Base-by-base conservation (phyloP, 177 flowering plant species). In the Vitis hybrid region DNA sequence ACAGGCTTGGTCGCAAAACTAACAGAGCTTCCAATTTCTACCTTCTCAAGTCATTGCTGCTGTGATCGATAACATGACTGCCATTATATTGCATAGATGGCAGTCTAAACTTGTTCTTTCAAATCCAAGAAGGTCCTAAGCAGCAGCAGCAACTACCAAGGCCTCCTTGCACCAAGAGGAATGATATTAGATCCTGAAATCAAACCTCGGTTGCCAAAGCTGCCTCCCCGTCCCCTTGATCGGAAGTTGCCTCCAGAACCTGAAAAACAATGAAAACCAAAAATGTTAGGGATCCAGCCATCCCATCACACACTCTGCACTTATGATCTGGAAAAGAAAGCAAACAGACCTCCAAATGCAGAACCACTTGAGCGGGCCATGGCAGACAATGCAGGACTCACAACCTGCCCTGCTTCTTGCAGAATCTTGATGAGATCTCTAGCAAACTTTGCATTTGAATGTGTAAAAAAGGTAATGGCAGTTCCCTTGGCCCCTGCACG, bases 401-500 rank as follows among this genome's bases (percentile, higher is more conserved):
- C 94, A 71, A 81, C 35, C 80, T 96, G 99, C 50, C 97, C 91
- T 35, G 97, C 90, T 77, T 90, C 97, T 78, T 81, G 90, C 68
- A 96, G 79, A 66, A 96, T 88, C 82, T 93, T 96, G 60, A 88
- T 76, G 1, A 96, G 93, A 1, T 96, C 93, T 75, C 89, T 82
- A 0, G 97, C 92, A 80, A 80, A 86, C 80, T 83, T 93, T 19
- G 87, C 92, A 82, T 96, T 96, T 59, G 86, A 81, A 58, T 84
- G 90, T 0, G 98, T 93, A 65, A 96, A 90, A 68, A 96, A 93
- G 52, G 97, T 85, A 32, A 74, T 82, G 4, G 99, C 98, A 60
- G 85, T 90, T 70, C 99, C 98, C 52, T 54, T 92, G 2, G 99
- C 99, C 69, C 98, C 99, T 30, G 99, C 99, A 65, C 99, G 94